phyloP scores from a whole-genome alignment of 2,329 filamentous ascomycete species.

The Waltergamsia citrina region DNA sequence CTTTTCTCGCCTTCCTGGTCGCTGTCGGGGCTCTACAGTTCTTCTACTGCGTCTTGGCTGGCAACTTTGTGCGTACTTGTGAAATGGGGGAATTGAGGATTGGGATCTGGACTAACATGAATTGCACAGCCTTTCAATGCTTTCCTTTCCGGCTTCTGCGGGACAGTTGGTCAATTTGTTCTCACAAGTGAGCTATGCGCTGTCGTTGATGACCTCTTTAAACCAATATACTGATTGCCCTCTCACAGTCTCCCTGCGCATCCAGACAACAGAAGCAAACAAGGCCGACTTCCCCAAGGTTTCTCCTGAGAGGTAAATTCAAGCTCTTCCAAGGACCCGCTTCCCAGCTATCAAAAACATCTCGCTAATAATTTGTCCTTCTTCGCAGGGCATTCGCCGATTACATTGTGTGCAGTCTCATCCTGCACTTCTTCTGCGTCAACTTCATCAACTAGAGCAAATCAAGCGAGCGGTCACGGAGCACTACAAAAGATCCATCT shows the following conservation, averaged over 20 bases:
- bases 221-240: background rate
- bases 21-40: constrained; percentile 87
- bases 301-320: constrained; percentile 65
- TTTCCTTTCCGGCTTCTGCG: constrained; percentile 89
- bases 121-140: constrained; percentile 83
- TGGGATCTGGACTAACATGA: no score
- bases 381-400: constrained; percentile 78
- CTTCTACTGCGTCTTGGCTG: constrained; percentile 79
- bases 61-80: constrained; percentile 75
- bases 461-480: background rate
- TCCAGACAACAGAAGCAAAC: constrained; percentile 83
- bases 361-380: background rate
- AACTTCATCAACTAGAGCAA: constrained; percentile 90
- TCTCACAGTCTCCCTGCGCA: constrained; percentile 60
- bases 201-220: background rate
- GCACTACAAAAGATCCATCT: background rate
- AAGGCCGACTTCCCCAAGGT: constrained; percentile 66
- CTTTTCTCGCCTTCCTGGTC: constrained; percentile 82
- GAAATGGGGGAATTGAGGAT: background rate
- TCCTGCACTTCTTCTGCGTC: constrained; percentile 97
- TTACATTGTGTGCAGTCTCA: constrained; percentile 87
- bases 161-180: constrained; percentile 95
- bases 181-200: constrained; percentile 59
- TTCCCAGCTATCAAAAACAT: background rate
- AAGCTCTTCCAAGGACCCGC: background rate